Conservation (phyloP, 2,329 filamentous ascomycete species). For the Coniochaeta pulveracea region DNA sequence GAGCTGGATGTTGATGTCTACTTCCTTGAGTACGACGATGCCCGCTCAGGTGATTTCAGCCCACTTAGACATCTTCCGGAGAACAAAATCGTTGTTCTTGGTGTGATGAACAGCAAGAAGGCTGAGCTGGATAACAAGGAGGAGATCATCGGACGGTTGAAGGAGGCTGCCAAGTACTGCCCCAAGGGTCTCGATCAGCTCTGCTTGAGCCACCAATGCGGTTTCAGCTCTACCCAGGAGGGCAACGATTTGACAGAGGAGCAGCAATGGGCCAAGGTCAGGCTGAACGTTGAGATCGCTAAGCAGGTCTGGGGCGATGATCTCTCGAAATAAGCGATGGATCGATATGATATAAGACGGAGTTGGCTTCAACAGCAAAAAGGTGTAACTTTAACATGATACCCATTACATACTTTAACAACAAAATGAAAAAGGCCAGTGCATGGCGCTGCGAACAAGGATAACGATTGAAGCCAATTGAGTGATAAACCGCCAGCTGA, state of each 20-base stretch:
- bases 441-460: too few relatives aligned
- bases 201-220: conserved; percentile 45
- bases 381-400: too few relatives aligned
- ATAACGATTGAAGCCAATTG: too few relatives aligned
- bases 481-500: too few relatives aligned
- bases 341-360: too few relatives aligned
- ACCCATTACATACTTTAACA: too few relatives aligned
- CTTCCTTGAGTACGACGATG: conserved; percentile 49
- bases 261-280: conserved; percentile 46
- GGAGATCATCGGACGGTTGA: conserved; percentile 24
- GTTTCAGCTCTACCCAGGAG: conserved; percentile 44
- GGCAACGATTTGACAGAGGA: conserved; percentile 44
- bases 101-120: conserved; percentile 45
- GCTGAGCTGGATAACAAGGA: conserved; percentile 38
- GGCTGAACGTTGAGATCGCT: conserved; percentile 42
- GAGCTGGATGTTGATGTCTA: conserved; percentile 45
- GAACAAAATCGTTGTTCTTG: conserved; percentile 43
- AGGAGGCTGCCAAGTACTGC: conserved; percentile 33
- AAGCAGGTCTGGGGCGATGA: conserved; percentile 39
- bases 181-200: conserved; percentile 42
- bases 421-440: too few relatives aligned
- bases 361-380: too few relatives aligned
- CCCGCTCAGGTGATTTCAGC: conserved; percentile 41
- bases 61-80: conserved; percentile 41
- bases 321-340: too few relatives aligned